A percentile compares a stretch with the other conserved stretches of the same genome.
phyloP scores from a whole-genome alignment of 2,329 filamentous ascomycete species.

The Leptographium wingfieldii region DNA sequence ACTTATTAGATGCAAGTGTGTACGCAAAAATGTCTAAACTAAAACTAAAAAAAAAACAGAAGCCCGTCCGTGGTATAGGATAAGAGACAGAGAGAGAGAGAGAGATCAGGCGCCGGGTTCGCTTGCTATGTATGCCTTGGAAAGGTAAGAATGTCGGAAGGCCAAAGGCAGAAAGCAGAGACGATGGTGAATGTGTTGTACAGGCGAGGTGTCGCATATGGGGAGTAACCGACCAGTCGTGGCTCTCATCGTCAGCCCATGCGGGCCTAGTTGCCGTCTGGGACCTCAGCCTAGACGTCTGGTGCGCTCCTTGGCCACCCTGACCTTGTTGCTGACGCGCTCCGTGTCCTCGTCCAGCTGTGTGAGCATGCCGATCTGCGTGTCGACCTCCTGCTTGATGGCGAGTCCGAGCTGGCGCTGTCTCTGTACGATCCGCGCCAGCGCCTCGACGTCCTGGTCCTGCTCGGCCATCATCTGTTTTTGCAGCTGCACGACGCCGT shows the following conservation, averaged over 20 bases:
- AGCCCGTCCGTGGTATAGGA: neutral
- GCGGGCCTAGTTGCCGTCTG: too few relatives aligned
- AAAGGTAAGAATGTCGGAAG: neutral
- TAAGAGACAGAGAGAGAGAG: neutral
- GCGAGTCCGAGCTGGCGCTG: slow-evolving; percentile 68
- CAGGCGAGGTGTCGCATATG: neutral
- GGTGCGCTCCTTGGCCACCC: slow-evolving; percentile 60
- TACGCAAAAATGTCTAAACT: neutral
- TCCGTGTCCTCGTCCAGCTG: slow-evolving; percentile 54
- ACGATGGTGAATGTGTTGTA: neutral
- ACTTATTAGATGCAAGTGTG: neutral
- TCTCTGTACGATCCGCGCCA: slow-evolving; percentile 55
- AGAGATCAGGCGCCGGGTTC: neutral
- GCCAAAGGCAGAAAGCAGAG: neutral
- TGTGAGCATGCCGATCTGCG: slow-evolving; percentile 59
- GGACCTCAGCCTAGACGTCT: slow-evolving; percentile 14
- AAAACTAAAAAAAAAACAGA: neutral
- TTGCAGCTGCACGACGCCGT: slow-evolving; percentile 61
- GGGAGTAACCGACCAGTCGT: too few relatives aligned
- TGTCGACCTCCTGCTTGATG: slow-evolving; percentile 60
- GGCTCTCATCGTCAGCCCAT: neutral
- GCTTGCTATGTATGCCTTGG: neutral
- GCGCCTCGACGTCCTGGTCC: slow-evolving; percentile 56
- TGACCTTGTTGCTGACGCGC: slow-evolving; percentile 54
- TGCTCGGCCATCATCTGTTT: slow-evolving; percentile 62